Evolutionary conservation across 2,329 filamentous ascomycete genomes (phyloP).

Genomic region (Ophiocordyceps robertsii): DNA sequence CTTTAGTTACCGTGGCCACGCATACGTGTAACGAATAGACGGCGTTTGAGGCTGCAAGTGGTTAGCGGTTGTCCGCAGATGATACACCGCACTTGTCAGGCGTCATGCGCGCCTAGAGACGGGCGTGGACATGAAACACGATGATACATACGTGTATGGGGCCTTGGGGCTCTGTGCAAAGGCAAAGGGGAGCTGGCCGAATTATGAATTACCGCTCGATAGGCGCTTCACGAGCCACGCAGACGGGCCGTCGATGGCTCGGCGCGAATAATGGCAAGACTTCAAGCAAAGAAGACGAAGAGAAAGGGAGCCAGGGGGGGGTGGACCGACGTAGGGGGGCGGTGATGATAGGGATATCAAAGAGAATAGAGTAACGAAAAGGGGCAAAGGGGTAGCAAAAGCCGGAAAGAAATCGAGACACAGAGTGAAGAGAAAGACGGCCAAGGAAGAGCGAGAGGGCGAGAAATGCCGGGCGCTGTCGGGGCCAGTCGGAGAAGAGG

Average conservation of each 20-base stretch:
- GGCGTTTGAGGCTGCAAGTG: not conserved
- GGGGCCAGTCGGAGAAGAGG: too few species aligned
- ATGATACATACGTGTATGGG: not conserved
- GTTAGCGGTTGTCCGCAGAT: conserved; percentile 1
- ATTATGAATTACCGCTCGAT: not conserved
- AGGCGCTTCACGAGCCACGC: not conserved
- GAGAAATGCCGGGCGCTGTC: too few species aligned
- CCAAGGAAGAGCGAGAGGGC: too few species aligned
- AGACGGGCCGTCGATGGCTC: not conserved
- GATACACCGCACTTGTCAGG: not conserved
- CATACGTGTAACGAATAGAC: not conserved
- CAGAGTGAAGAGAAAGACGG: too few species aligned
- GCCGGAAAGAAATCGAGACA: too few species aligned
- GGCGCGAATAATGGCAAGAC: not conserved
- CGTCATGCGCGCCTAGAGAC: too few species aligned
- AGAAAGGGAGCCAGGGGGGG: not conserved
- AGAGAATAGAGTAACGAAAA: not conserved
- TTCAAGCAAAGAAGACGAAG: not conserved
- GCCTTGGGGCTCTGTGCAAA: not conserved
- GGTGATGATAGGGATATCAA: too few species aligned
- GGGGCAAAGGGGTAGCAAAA: not conserved
- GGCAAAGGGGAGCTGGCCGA: not conserved
- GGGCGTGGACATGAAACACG: not conserved
- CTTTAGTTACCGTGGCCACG: too few species aligned
- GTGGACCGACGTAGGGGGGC: too few species aligned